Evolutionary conservation across 1,139 yeast genomes (phyloP), one percentile per base, ranked within the genome.

Genomic region (Pichia sp.): DNA sequence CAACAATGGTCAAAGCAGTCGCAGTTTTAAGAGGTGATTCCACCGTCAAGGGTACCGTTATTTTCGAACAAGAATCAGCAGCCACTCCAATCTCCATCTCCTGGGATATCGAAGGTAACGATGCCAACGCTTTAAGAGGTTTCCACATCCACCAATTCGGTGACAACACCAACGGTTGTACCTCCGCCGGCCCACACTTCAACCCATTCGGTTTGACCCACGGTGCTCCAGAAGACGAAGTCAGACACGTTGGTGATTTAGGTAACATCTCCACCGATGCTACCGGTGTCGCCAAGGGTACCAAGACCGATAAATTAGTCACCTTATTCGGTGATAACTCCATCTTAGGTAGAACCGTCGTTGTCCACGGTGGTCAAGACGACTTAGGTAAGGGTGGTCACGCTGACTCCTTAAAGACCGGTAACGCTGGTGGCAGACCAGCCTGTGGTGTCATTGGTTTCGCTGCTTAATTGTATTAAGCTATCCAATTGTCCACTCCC

Each of bases 401-500:
- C 68, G 85, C 87, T 56, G 97, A 91, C 72, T 89, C 97, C 55
- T 79, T 86, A 75, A 89, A 87, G 76, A 93, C 98, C 59, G 99
- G 99, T 74, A 91, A 93, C 67, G 98, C 99, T 54, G 98, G 99
- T 69, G 93, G 86, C 61, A 89, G 99, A 82, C 91, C 96, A 59
- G 99, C 99, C 57, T 93, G 99, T 76, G 98, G 99, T 77, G 98
- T 93, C 67, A 91, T 93, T 75, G 98, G 99, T 63, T 66, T 86
- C 56, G 63, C 87, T 52, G 68, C 73, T 59, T 73, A 64, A 30
- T 35, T 40, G 12, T 9, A 9, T 40, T 10, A 15, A 62, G 21
- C 19, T 8, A 8, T 4, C 14, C 27, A n/a, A 32, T 32, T 34
- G 15, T 5, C 7, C 39, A 10, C 11, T n/a, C n/a, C n/a, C n/a